Percentiles rank a stretch among this genome's conserved stretches.
These are phyloP conservation scores for Aaosphaeria pasadenensis DNA, from an alignment of 2,329 filamentous ascomycete genomes.

Conservation along the genomic window DNA sequence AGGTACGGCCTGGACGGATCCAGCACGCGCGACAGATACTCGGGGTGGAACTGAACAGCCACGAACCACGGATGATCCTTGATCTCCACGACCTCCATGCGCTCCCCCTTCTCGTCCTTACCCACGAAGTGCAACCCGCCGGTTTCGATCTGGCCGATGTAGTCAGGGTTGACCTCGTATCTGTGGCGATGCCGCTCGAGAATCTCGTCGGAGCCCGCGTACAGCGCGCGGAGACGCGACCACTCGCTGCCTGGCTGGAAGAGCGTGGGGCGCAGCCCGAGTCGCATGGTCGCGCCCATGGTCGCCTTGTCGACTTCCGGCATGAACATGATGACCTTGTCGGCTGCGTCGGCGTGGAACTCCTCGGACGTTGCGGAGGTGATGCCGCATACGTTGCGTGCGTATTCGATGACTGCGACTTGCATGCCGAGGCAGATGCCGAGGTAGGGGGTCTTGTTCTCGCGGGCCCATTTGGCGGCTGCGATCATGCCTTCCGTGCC, in stretches of 20 bases:
- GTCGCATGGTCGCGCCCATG: constrained; percentile 82
- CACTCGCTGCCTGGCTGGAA: constrained; percentile 77
- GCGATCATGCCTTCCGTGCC: constrained; percentile 89
- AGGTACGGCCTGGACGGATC: constrained; percentile 73
- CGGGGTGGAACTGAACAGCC: constrained; percentile 84
- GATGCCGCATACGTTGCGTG: constrained; percentile 70
- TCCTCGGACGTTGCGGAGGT: constrained; percentile 55
- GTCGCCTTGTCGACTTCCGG: constrained; percentile 77
- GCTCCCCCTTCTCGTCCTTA: constrained; percentile 72
- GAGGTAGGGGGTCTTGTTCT: constrained; percentile 76
- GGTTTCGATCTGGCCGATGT: constrained; percentile 65
- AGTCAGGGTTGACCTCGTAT: constrained; percentile 85
- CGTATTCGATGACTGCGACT: constrained; percentile 85
- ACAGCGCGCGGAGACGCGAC: constrained; percentile 73
- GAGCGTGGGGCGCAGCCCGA: constrained; percentile 69
- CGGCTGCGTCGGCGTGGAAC: constrained; percentile 57
- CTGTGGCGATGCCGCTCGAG: constrained; percentile 80
- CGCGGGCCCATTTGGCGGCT: constrained; percentile 82
- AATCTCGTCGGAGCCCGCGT: constrained; percentile 53
- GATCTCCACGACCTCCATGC: constrained; percentile 82
- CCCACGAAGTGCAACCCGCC: constrained; percentile 73
- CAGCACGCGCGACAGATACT: constrained; percentile 76
- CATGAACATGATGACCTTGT: constrained; percentile 85
- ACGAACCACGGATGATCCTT: constrained; percentile 83
- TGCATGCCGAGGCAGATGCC: constrained; percentile 94